phyloP scores from a whole-genome alignment of 2,329 filamentous ascomycete genomes.

The Triangularia setosa region DNA sequence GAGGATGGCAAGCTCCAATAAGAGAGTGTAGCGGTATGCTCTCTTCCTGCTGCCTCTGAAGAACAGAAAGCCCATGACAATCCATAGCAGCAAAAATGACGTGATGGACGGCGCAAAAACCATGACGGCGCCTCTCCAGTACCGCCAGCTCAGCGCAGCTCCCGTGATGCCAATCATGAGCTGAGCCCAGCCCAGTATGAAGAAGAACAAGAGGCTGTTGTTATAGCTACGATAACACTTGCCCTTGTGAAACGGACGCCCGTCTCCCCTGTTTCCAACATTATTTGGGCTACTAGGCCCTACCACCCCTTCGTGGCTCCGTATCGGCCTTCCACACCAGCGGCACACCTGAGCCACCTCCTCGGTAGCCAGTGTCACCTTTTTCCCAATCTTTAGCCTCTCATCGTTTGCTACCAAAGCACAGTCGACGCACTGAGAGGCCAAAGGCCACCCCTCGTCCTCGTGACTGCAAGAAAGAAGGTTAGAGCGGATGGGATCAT shows the following conservation, averaged over 20 bases:
- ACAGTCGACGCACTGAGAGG: constrained; percentile 40
- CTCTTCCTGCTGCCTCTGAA: constrained; percentile 33
- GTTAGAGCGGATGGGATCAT: constrained; percentile 29
- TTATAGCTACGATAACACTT: constrained; percentile 39
- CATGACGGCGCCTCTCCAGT: constrained; percentile 31
- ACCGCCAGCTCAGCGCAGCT: constrained; percentile 37
- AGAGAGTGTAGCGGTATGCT: constrained; percentile 38
- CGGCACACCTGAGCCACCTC: constrained; percentile 38
- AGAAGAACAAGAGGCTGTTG: constrained; percentile 35
- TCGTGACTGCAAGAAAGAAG: constrained; percentile 33
- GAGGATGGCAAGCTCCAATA: constrained; percentile 36
- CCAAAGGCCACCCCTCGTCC: constrained; percentile 36
- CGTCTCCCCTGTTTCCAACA: background rate
- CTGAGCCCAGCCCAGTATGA: constrained; percentile 38
- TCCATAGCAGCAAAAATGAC: constrained; percentile 36
- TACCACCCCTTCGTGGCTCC: constrained; percentile 26
- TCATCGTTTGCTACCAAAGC: constrained; percentile 34
- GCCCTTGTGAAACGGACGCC: constrained; percentile 38
- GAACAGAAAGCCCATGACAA: constrained; percentile 34
- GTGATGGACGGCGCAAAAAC: constrained; percentile 34
- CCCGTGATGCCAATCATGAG: constrained; percentile 33
- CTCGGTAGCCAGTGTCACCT: constrained; percentile 36
- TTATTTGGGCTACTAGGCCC: background rate
- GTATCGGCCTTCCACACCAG: constrained; percentile 42
- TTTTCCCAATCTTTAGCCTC: constrained; percentile 35